Evolutionary conservation across 2,329 filamentous ascomycete genomes (phyloP).

Genomic region (Colletotrichum sp.): DNA sequence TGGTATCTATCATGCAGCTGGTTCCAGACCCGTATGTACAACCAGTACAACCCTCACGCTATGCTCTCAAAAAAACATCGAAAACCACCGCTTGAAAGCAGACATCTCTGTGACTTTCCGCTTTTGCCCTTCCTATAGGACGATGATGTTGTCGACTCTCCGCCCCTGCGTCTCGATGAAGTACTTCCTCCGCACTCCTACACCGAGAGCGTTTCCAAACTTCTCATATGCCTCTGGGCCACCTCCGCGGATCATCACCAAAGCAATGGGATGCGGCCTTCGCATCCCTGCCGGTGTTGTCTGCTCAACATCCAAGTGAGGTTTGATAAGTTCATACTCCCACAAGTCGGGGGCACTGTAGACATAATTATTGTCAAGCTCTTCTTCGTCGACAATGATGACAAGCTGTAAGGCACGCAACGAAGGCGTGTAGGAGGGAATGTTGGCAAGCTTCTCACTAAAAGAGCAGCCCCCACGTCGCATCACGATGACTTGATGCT

Average conservation of each 20-base stretch:
- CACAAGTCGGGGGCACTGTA: conserved; percentile 24
- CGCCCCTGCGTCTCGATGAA: conserved; percentile 82
- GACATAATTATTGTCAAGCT: conserved; percentile 30
- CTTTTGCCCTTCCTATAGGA: conserved; percentile 38
- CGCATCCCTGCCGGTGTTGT: conserved; percentile 71
- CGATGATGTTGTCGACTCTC: conserved; percentile 78
- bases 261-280: conserved; percentile 74
- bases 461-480: conserved; percentile 86
- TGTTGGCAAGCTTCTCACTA: conserved; percentile 79
- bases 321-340: conserved; percentile 49
- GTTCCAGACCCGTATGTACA: conserved; percentile 14
- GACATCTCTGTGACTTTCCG: background rate
- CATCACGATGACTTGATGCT: conserved; percentile 81
- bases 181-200: conserved; percentile 81
- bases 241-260: conserved; percentile 83
- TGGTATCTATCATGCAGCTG: conserved; percentile 21
- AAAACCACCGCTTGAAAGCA: background rate
- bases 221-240: conserved; percentile 62
- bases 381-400: conserved; percentile 65
- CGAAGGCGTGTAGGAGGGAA: conserved; percentile 76
- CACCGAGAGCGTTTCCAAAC: conserved; percentile 65
- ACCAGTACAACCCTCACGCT: conserved; percentile 7
- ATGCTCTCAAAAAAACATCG: conserved; percentile 3
- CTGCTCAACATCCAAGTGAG: conserved; percentile 79
- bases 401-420: conserved; percentile 76